Evolutionary conservation across 2,329 filamentous ascomycete species (phyloP), one percentile per base, ranked within the genome.

Genomic region (Aspergillus arachidicola): DNA sequence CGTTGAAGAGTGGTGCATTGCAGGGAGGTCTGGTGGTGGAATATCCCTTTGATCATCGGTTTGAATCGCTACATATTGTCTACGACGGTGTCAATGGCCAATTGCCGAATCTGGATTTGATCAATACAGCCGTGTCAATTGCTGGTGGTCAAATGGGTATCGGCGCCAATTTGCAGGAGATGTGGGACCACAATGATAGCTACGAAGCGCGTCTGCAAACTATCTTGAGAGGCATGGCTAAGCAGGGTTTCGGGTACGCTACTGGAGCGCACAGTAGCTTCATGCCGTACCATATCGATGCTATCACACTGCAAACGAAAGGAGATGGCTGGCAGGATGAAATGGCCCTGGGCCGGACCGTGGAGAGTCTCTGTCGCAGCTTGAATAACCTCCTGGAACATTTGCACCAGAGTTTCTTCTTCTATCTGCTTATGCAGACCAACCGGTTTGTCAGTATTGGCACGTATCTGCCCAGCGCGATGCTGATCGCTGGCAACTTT

Each of bases 361-460:
- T 98, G 5, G 95, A 99, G 80, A 93, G 93, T 71, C 86, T 95
- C 3, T 96, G 96, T 77, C 86, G 95, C 71, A 97, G 93, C 76
- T 82, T 99, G 78, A 99, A 99, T 81, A 99, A 99, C 74, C 81
- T 99, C 63, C 86, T 99, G 36, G 95, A 99, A 80, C 94, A 99
- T 76, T 84, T 99, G 65, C 95, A 99, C 76, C 95, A 99, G 80
- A 97, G 94, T 77, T 99, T 99, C 83, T 99, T 99, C 86, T 98
- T 99, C 81, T 99, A 99, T 77, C 83, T 99, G 58, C 85, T 99
- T 51, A 93, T 98, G 87, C 90, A 96, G 69, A 87, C 89, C 34
- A 92, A 95, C 72, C 89, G 94, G 12, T 99, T 99, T 75, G 95
- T 98, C 70, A 98, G 94, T 79, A 99, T 99, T 67, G 95, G 95